Evolutionary conservation across 1,284 basidiomycete species (phyloP), one percentile per base, ranked within the genome.

Genomic region (Irpex lacteus): DNA sequence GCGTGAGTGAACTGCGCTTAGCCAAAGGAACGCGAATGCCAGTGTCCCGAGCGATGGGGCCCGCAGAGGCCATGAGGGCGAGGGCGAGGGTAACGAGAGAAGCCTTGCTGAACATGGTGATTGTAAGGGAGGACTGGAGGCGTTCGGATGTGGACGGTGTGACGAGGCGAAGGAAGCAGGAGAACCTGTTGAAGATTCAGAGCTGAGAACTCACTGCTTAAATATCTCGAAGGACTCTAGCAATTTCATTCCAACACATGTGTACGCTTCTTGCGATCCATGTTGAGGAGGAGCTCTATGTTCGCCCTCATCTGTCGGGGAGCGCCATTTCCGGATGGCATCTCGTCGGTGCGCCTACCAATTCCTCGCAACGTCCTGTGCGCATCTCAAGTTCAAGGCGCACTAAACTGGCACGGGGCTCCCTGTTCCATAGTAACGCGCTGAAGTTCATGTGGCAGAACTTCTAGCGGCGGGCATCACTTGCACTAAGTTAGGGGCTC

Each of bases 31-130:
- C 47, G 37, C 37, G 13, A 50, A 56, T 34, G 18, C 60, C 60
- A 34, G 50, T 61, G 7, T 57, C 26, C 55, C 18, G 36, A 38
- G 21, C 53, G 36, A 56, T 18, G 38, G 60, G 60, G 37, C 37
- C 37, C 18, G 60, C 50, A 26, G 60, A n/a, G n/a, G 38, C 60
- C 21, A 61, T 11, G 53, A 61, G 60, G n/a, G 60, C 60, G 13
- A 61, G 50, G n/a, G 60, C 53, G 18, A 56, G 19, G 26, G 55
- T 38, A 26, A 57, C 50, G 18, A 53, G 50, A 21, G 50, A 19
- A 18, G 50, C 50, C 21, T 53, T 53, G 50, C 50, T 19, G 21
- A 26, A 53, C 50, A 53, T 53, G 40, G 40, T 47, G 40, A n/a
- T n/a, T 6, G 32, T 34, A 34, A 6, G 40, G n/a, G 40, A 47